phyloP scores from a whole-genome alignment of 306 rosid species.

The Ziziphus jujuba region DNA sequence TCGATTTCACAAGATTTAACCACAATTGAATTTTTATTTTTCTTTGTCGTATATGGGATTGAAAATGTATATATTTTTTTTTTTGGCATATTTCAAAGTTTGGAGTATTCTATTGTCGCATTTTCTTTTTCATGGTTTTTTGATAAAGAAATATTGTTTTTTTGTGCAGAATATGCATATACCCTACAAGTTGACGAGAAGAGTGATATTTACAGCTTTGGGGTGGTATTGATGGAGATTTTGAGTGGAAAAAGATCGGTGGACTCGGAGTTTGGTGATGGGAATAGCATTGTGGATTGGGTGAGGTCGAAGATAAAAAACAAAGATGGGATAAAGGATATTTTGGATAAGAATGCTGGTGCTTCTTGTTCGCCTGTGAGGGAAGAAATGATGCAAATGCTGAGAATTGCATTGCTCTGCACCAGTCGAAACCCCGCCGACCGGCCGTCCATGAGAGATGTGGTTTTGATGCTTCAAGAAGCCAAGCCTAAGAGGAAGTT shows the following conservation, averaged over 20 bases:
- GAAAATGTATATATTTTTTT: too few relatives aligned
- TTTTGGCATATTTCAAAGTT: not conserved
- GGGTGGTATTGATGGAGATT: slow-evolving; percentile 83
- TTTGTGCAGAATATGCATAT: slow-evolving; percentile 75
- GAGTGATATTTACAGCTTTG: slow-evolving; percentile 89
- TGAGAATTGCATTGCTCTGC: slow-evolving; percentile 82
- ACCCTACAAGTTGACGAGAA: slow-evolving; percentile 93
- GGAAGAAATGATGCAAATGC: slow-evolving; percentile 88
- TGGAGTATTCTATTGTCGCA: not conserved
- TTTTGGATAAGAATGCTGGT: slow-evolving; percentile 72
- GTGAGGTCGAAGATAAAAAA: slow-evolving; percentile 56
- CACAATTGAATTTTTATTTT: too few relatives aligned
- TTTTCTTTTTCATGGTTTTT: too few relatives aligned
- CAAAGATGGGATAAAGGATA: slow-evolving; percentile 47
- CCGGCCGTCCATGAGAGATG: slow-evolving; percentile 92
- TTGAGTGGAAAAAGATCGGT: slow-evolving; percentile 65
- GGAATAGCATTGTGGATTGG: slow-evolving; percentile 91
- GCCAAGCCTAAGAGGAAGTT: slow-evolving; percentile 79
- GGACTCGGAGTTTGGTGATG: slow-evolving; percentile 77
- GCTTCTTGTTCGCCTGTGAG: slow-evolving; percentile 57
- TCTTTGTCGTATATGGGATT: not conserved
- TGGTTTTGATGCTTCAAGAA: slow-evolving; percentile 79
- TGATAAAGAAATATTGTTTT: not conserved
- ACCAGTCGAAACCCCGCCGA: slow-evolving; percentile 77
- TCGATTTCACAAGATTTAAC: too few relatives aligned